Evolutionary conservation across 805 yeast genomes (phyloP), one percentile per base, ranked within the genome.

Genomic region (Candida insectalens): DNA sequence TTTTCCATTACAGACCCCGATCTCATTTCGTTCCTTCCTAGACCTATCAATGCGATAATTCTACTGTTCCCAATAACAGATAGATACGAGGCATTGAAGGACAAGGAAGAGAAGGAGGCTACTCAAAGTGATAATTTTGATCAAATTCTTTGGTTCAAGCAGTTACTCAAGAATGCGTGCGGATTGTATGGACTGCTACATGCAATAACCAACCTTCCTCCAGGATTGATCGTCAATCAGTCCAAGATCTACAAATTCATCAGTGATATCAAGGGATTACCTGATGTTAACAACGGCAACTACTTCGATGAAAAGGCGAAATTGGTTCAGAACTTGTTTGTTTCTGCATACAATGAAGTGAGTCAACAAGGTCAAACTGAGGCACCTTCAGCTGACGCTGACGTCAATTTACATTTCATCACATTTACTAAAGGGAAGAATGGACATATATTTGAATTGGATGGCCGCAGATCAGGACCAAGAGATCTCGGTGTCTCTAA

Each of bases 171-270:
- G 41, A 89, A 89, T 52, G 94, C 94, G 0, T 89, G 98, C 60
- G 98, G 98, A 4, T 68, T 94, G 21, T 84, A 82, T 56, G 97
- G 95, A 0, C 54, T 92, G 30, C 59, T 89, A 16, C 96, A 89
- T 47, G 41, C 61, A 1, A 47, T 71, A 25, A 43, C 63, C 21
- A 72, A 72, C 43, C 44, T 72, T 30, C 70, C 76, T 2, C 37
- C 47, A 4, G 71, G 67, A 17, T 53, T 70, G 21, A 54, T 70
- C 6, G 56, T 70, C 13, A 46, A 57, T 6, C 60, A 65, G 33
- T 53, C 61, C 3, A 41, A 45, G 17, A 19, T 53, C 5, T 33
- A 45, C 19, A 39, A 45, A 4, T 57, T 59, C 29, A 19, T 41
- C 6, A 27, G 35, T 8, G 39, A 33, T 4, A 13, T 42, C 5